Conservation (phyloP, 2,329 filamentous ascomycete genomes). For the Phaeosphaeriaceae sp. region DNA sequence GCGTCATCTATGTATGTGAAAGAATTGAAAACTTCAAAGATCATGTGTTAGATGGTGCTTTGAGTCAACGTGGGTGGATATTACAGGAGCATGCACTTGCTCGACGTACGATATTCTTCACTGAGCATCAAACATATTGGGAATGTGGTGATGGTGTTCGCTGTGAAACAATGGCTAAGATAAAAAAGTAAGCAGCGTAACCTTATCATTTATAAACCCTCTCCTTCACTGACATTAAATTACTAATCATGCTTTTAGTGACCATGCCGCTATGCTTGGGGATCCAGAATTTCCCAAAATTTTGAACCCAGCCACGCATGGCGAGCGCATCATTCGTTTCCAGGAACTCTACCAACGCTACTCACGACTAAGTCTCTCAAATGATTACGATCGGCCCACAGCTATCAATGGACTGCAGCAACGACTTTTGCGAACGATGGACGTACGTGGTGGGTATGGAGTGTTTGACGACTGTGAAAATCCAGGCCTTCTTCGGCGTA, state of each 20-base stretch:
- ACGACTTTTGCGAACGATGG: slow-evolving; percentile 31
- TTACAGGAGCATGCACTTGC: slow-evolving; percentile 36
- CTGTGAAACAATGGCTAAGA: slow-evolving; percentile 23
- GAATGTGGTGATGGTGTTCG: slow-evolving; percentile 30
- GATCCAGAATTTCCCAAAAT: too few species aligned
- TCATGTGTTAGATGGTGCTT: slow-evolving; percentile 20
- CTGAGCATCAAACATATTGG: slow-evolving; percentile 32
- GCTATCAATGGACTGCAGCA: slow-evolving; percentile 40
- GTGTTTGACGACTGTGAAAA: slow-evolving; percentile 30
- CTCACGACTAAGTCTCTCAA: slow-evolving; percentile 33
- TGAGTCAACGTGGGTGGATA: slow-evolving; percentile 35
- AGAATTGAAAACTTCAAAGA: slow-evolving; percentile 30
- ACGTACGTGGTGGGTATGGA: slow-evolving; percentile 34
- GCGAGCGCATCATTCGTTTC: too few species aligned
- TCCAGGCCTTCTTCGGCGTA: slow-evolving; percentile 13
- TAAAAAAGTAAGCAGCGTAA: slow-evolving; percentile 23
- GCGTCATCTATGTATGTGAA: slow-evolving; percentile 20
- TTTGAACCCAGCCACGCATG: too few species aligned
- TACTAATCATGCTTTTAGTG: too few species aligned
- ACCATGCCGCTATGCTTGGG: too few species aligned
- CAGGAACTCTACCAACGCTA: slow-evolving; percentile 23
- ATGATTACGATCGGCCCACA: slow-evolving; percentile 31
- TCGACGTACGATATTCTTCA: slow-evolving; percentile 34
- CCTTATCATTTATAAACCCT: not conserved
- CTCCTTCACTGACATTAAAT: too few species aligned